phyloP scores from a whole-genome alignment of 441 rosid genomes.

The Manihot esculenta region DNA sequence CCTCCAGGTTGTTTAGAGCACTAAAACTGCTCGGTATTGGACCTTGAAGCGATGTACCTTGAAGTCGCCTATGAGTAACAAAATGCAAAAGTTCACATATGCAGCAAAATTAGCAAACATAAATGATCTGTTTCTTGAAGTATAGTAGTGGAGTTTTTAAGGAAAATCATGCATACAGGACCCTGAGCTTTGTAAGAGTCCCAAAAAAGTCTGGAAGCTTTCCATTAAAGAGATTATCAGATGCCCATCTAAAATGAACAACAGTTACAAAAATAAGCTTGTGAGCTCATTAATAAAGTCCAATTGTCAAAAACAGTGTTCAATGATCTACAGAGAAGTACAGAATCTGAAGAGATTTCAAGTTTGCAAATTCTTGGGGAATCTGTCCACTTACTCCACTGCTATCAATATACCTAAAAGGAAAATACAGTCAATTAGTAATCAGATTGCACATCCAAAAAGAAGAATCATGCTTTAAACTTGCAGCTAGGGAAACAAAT shows the following conservation, averaged over 20 bases:
- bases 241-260: constrained; percentile 51
- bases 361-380: constrained; percentile 46
- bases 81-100: not conserved
- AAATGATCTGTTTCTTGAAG: constrained; percentile 5
- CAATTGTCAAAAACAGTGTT: not conserved
- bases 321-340: constrained; percentile 23
- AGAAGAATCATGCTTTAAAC: not conserved
- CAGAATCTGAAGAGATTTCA: constrained; percentile 51
- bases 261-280: not conserved
- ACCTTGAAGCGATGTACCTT: constrained; percentile 53
- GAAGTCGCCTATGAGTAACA: constrained; percentile 38
- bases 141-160: not conserved
- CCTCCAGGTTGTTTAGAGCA: constrained; percentile 40
- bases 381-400: constrained; percentile 56
- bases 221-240: constrained; percentile 54
- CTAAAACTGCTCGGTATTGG: constrained; percentile 53
- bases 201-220: constrained; percentile 50
- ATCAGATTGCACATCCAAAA: constrained; percentile 17
- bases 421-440: constrained; percentile 10
- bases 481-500: not conserved
- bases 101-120: not conserved
- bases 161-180: constrained; percentile 39
- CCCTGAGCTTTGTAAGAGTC: constrained; percentile 39
- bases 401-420: constrained; percentile 56
- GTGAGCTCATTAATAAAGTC: not conserved